Evolutionary conservation across 116 monocot species (phyloP), one percentile per base, ranked within the genome.

Genomic region (Cymodocea nodosa): DNA sequence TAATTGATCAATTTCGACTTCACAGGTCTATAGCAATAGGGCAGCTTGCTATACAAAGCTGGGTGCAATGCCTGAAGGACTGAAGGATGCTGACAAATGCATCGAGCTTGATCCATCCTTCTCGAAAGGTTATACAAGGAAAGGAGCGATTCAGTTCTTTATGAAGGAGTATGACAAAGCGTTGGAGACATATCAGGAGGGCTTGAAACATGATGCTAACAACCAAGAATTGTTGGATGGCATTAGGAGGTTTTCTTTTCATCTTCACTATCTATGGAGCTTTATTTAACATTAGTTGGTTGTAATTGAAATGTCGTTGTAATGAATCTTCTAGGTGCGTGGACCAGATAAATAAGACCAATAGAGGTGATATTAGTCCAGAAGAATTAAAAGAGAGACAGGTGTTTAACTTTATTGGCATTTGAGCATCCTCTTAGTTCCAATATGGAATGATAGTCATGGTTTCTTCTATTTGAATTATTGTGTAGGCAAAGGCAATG

Each of bases 81-180:
- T 99, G n/a, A 92, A 99, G 65, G 99, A 99, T 74, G 98, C 98
- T 52, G 84, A 99, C 74, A 99, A 86, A 59, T 99, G 99, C 78
- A 89, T 92, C 62, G 99, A 99, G 68, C 80, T 99, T 35, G 92
- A 99, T 61, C 92, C 99, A 35, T 76, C 86, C 0, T 99, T 92
- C 51, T 55, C 79, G 16, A 99, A 99, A 64, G 99, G 99, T 16
- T 99, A 99, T 60, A 87, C 80, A 15, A 89, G 99, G 68, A 92
- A 99, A 76, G 92, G 89, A 63, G 83, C 92, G 11, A 63, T 92
- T 30, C 84, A 89, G 52, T 99, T 92, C 74, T 89, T 99, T 64
- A 99, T 99, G 92, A 92, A 99, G 71, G 99, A 99, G 60, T 83
- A 99, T 60, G 92, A 92, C 52, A 99, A 99, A 60, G 99, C 99